Conservation (phyloP, 257 asterid genomes). For the Cruciata laevipes region DNA sequence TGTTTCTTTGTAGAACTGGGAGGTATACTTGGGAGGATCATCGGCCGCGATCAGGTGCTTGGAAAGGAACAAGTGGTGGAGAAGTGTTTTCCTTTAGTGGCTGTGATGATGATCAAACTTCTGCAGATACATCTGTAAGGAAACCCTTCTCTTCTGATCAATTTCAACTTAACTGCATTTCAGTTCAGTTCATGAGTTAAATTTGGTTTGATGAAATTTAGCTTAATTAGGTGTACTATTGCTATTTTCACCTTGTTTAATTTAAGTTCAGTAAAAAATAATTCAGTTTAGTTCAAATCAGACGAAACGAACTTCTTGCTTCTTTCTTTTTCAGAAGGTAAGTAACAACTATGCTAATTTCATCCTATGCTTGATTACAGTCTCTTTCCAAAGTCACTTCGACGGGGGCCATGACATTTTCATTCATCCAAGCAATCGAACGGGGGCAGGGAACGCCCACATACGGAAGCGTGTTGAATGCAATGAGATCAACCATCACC, state of each 20-base stretch:
- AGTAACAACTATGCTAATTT: background rate
- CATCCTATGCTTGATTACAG: conserved; percentile 28
- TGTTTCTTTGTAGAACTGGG: conserved; percentile 47
- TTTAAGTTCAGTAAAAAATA: too few species aligned
- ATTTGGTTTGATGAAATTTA: too few species aligned
- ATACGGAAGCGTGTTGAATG: conserved; percentile 67
- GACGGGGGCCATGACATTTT: conserved; percentile 94
- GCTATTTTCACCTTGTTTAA: too few species aligned
- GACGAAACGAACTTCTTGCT: too few species aligned
- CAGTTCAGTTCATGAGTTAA: too few species aligned
- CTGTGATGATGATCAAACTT: conserved; percentile 84
- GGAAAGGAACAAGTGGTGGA: conserved; percentile 98
- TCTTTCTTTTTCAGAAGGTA: too few species aligned
- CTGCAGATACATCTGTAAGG: conserved; percentile 81
- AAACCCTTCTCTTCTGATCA: background rate
- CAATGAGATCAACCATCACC: conserved; percentile 74
- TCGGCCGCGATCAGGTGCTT: conserved; percentile 79
- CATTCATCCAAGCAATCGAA: conserved; percentile 91
- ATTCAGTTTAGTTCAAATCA: too few species aligned
- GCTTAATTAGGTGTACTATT: too few species aligned
- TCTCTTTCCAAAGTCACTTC: conserved; percentile 81
- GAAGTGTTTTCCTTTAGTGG: conserved; percentile 95
- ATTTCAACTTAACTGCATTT: background rate
- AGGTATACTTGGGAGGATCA: conserved; percentile 87
- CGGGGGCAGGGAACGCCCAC: conserved; percentile 56